Percentiles rank a stretch among this genome's conserved stretches.
These are phyloP conservation scores for Penicillium turbatum DNA, from an alignment of 495 filamentous ascomycete genomes.

Conservation along the genomic window DNA sequence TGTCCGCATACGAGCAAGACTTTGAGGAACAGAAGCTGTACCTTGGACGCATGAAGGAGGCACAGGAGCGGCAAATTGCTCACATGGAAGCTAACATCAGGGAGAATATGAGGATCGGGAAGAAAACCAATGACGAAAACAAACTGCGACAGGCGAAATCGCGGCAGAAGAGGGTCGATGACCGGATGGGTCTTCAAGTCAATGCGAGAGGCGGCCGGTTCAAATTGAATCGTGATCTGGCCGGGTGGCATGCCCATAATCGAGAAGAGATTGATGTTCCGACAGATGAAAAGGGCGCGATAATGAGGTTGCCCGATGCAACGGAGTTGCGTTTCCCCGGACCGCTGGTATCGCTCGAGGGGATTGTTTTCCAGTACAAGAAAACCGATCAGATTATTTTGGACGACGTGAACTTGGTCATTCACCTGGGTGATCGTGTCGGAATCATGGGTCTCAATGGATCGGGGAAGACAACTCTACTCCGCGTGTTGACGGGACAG, in stretches of 20 bases:
- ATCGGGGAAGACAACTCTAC: conserved; percentile 67
- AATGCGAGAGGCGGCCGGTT: conserved; percentile 66
- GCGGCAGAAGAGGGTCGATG: conserved; percentile 75
- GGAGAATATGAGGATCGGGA: conserved; percentile 64
- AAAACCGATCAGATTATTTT: conserved; percentile 38
- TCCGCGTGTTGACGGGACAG: conserved; percentile 50
- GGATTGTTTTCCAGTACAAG: conserved; percentile 56
- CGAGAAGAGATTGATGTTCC: conserved; percentile 68
- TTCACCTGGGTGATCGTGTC: conserved; percentile 65
- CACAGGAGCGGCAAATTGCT: conserved; percentile 68
- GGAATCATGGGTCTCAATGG: conserved; percentile 73
- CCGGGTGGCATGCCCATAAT: conserved; percentile 51
- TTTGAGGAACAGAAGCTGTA: conserved; percentile 60
- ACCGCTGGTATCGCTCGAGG: conserved; percentile 63
- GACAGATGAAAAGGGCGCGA: conserved; percentile 55
- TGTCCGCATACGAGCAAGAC: conserved; percentile 62
- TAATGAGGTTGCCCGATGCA: conserved; percentile 55
- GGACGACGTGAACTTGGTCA: conserved; percentile 56
- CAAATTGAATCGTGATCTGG: conserved; percentile 70
- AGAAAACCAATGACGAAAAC: conserved; percentile 70
- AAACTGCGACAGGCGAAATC: conserved; percentile 74
- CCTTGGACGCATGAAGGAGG: conserved; percentile 70
- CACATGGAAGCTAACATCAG: conserved; percentile 73
- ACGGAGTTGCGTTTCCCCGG: conserved; percentile 71
- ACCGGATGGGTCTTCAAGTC: conserved; percentile 70